These are phyloP conservation scores for Cystobasidium tubakii DNA, from an alignment of 768 basidiomycete genomes.

Conservation along the genomic window DNA sequence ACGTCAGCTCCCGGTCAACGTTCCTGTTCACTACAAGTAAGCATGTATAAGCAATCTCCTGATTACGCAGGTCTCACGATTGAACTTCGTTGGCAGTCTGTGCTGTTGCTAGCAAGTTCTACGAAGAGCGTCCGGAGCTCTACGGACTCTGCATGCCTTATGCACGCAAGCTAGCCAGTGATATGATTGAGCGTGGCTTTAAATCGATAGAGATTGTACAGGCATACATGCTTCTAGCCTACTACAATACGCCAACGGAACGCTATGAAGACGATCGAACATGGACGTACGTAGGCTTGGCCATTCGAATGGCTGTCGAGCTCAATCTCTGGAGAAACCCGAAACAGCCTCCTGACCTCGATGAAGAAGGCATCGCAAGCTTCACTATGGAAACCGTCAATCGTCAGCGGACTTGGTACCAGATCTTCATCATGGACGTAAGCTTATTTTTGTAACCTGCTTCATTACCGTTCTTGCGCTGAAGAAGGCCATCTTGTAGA, in stretches of 20 bases:
- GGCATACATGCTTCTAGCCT: conserved; percentile 77
- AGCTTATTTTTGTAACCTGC: neutral
- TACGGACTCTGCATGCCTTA: conserved; percentile 31
- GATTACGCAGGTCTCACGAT: neutral
- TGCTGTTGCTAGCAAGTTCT: conserved; percentile 88
- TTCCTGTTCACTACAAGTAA: conserved; percentile 79
- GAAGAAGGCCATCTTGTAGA: neutral
- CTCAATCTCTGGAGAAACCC: conserved; percentile 61
- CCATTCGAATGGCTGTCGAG: conserved; percentile 81
- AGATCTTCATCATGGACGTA: conserved; percentile 47
- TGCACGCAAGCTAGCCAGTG: conserved; percentile 45
- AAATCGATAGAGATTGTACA: conserved; percentile 72
- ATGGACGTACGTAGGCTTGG: conserved; percentile 60
- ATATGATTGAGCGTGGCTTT: conserved; percentile 74
- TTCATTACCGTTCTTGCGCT: neutral
- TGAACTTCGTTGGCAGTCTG: conserved; percentile 55
- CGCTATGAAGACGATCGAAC: conserved; percentile 94
- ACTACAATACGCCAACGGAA: conserved; percentile 91
- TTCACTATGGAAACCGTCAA: conserved; percentile 70
- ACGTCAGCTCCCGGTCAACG: conserved; percentile 88
- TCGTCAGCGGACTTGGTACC: conserved; percentile 87
- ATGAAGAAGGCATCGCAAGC: conserved; percentile 74
- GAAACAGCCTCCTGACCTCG: conserved; percentile 59
- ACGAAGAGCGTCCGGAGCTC: conserved; percentile 52
- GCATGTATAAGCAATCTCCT: neutral